phyloP scores from a whole-genome alignment of 306 rosid species.

The Ziziphus jujuba region DNA sequence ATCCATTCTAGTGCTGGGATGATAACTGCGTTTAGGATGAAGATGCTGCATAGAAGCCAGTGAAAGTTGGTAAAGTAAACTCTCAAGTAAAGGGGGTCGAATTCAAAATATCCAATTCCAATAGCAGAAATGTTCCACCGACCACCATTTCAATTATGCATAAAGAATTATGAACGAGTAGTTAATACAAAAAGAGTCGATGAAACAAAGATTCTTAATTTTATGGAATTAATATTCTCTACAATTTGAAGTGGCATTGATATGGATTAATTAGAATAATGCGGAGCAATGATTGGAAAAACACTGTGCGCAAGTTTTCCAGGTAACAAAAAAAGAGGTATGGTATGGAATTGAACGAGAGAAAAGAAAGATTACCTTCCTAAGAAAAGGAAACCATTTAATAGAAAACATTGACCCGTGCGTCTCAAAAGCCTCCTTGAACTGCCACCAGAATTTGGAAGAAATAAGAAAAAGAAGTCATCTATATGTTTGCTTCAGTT shows the following conservation, averaged over 20 bases:
- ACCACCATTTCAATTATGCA: no score
- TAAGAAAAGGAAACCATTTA: constrained; percentile 82
- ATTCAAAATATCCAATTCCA: not conserved
- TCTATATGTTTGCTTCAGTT: not conserved
- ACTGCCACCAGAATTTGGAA: constrained; percentile 28
- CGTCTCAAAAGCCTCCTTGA: constrained; percentile 62
- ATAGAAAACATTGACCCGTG: constrained; percentile 87
- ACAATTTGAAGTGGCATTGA: not conserved
- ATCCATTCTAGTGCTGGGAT: constrained; percentile 75
- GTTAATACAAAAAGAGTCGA: not conserved
- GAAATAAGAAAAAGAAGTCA: constrained; percentile 15
- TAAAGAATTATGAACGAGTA: not conserved
- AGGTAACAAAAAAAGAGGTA: not conserved
- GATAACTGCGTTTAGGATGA: constrained; percentile 62
- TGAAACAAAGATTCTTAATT: not conserved
- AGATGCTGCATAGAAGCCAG: constrained; percentile 53
- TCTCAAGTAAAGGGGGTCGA: not conserved
- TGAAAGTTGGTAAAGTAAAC: not conserved
- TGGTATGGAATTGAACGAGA: not conserved
- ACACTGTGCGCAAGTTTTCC: not conserved
- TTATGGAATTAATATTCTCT: not conserved
- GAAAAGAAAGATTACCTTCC: constrained; percentile 57
- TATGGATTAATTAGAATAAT: not conserved
- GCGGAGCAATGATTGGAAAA: no score
- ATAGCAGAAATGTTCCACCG: no score